Evolutionary conservation across 768 basidiomycete genomes (phyloP), one percentile per base, ranked within the genome.

Genomic region (Lepiota brunneoincarnata): DNA sequence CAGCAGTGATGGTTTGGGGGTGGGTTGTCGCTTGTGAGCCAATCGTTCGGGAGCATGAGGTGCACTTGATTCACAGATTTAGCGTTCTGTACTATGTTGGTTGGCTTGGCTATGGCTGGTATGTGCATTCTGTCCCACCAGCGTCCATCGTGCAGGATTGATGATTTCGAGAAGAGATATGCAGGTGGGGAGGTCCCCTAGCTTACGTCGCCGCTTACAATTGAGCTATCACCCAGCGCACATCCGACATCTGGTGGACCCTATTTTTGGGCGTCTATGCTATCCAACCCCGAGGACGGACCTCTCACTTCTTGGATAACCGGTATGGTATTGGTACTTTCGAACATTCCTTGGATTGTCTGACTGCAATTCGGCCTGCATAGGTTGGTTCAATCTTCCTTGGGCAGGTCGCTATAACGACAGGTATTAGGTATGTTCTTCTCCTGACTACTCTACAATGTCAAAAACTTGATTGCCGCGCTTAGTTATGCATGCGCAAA

Each of bases 241-340:
- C 85, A 83, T 69, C 86, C 84, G 4, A 86, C 85, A 2, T 84
- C 81, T 45, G 86, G 87, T 5, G 87, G 87, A 0, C 87, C 89
- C 0, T 89, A 89, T 61, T 89, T 84, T 67, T 89, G 88, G 89
- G 83, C 87, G n/a, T 87, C 87, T 1, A 86, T 89, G 80, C 68
- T 90, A 1, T 82, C 85, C 1, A 71, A 72, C 49, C 80, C 79
- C 1, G 59, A 78, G 58, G 67, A 77, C 35, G 86, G 86, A 3
- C 72, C 86, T 0, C 73, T 89, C 26, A 83, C 86, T 2, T 86
- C 87, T 0, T 91, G 87, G 87, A 75, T 86, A 11, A 86, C 84
- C 1, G 88, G 82, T 69, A 53, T 9, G 59, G 52, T 37, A 18
- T 18, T 4, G 31, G 9, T 34, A 14, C 42, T 15, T 51, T n/a